Evolutionary conservation across 164 flowering plant species (phyloP).

Genomic region (Stephania yunnanensis): DNA sequence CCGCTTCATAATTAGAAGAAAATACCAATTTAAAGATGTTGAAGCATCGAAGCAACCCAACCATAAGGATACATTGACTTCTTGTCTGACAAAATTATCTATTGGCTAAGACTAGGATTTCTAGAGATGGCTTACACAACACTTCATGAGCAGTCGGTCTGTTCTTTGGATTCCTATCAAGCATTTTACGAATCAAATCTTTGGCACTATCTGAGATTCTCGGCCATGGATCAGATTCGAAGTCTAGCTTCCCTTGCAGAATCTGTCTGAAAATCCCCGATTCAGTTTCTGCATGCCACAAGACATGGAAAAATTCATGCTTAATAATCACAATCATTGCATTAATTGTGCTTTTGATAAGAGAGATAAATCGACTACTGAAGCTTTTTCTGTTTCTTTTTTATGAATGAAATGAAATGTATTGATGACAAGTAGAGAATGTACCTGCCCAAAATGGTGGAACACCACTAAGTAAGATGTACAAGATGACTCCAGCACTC

Average conservation of each 20-base stretch:
- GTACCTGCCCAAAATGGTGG: constrained; percentile 89
- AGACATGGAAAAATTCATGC: background rate
- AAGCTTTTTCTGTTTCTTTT: too few species aligned
- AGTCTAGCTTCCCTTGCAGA: constrained; percentile 66
- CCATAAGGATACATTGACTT: background rate
- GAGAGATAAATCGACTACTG: too few species aligned
- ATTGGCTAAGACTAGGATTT: background rate
- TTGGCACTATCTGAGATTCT: constrained; percentile 79
- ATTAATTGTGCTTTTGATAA: too few species aligned
- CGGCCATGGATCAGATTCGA: constrained; percentile 90
- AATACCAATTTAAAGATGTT: background rate
- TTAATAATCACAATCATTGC: too few species aligned
- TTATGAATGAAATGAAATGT: too few species aligned
- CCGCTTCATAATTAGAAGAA: constrained; percentile 8
- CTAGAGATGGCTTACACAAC: constrained; percentile 49
- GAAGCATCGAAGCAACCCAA: background rate
- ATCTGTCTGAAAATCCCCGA: constrained; percentile 86
- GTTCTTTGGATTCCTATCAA: constrained; percentile 63
- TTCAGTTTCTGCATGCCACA: constrained; percentile 59
- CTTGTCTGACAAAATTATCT: background rate
- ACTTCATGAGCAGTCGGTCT: constrained; percentile 81
- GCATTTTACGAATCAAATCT: constrained; percentile 71
- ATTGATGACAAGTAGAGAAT: background rate
- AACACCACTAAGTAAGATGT: constrained; percentile 70
- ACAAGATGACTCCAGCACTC: constrained; percentile 87